These are phyloP conservation scores for Zymoseptoria ardabiliae DNA, from an alignment of 2,329 filamentous ascomycete genomes.

Conservation along the genomic window DNA sequence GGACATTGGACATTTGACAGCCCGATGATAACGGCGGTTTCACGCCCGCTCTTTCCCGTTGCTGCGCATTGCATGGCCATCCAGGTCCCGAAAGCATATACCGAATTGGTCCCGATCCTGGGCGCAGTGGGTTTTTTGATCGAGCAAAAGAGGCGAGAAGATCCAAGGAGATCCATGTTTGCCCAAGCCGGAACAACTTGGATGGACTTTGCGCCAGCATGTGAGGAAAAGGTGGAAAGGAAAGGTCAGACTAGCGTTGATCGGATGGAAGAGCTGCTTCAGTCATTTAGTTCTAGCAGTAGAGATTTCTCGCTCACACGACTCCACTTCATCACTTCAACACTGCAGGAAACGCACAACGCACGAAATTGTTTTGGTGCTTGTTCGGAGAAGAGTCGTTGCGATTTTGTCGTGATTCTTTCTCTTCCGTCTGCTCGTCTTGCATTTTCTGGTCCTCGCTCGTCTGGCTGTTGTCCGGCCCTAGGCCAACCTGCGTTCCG, in stretches of 20 bases:
- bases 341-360: background rate
- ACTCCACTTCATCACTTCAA: background rate
- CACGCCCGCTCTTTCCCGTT: background rate
- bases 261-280: background rate
- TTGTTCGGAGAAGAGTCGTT: background rate
- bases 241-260: background rate
- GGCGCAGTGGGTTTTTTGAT: background rate
- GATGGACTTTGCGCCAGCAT: background rate
- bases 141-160: too few relatives aligned
- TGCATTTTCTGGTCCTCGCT: background rate
- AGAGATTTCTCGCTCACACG: background rate
- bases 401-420: background rate
- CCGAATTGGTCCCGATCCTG: background rate
- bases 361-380: background rate
- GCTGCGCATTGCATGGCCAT: background rate
- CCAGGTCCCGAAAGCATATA: background rate
- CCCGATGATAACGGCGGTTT: too few relatives aligned
- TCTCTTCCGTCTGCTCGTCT: background rate
- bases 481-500: background rate
- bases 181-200: background rate
- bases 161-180: background rate
- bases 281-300: background rate
- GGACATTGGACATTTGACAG: background rate
- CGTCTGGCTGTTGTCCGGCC: background rate
- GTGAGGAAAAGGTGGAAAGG: too few relatives aligned